Percentiles rank a stretch among this genome's conserved stretches.
phyloP scores from a whole-genome alignment of 768 basidiomycete genomes.

The Tylopilus balloui region DNA sequence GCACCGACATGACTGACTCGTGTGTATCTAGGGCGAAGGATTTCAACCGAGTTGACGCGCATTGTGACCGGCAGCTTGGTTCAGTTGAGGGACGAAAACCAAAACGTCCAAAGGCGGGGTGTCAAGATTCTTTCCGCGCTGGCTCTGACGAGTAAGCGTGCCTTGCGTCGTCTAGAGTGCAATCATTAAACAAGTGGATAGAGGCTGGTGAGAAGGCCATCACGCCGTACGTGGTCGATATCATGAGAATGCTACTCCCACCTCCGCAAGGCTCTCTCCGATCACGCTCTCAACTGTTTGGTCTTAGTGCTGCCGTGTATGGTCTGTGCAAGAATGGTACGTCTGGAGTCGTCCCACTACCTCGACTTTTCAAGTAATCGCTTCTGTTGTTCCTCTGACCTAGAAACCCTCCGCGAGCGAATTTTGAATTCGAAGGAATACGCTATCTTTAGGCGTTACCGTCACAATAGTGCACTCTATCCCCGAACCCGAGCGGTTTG shows the following conservation, averaged over 20 bases:
- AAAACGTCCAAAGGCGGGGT: not conserved
- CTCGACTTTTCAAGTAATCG: not conserved
- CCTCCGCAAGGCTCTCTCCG: too few relatives aligned
- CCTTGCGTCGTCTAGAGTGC: not conserved
- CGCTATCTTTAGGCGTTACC: not conserved
- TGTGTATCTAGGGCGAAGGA: not conserved
- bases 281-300: not conserved
- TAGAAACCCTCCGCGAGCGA: not conserved
- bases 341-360: not conserved
- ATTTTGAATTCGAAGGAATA: not conserved
- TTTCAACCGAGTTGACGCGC: not conserved
- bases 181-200: not conserved
- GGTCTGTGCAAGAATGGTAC: conserved; percentile 1
- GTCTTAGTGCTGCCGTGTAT: not conserved
- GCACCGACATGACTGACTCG: not conserved
- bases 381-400: not conserved
- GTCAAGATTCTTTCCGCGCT: not conserved
- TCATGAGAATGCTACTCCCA: conserved; percentile 4
- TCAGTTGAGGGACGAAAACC: not conserved
- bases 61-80: not conserved
- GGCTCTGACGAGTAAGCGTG: not conserved
- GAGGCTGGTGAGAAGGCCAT: conserved; percentile 1
- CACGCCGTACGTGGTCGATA: not conserved
- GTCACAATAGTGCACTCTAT: not conserved
- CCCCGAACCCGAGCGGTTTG: not conserved